phyloP scores from a whole-genome alignment of 2,329 filamentous ascomycete genomes.

The Byssochlamys sp. region DNA sequence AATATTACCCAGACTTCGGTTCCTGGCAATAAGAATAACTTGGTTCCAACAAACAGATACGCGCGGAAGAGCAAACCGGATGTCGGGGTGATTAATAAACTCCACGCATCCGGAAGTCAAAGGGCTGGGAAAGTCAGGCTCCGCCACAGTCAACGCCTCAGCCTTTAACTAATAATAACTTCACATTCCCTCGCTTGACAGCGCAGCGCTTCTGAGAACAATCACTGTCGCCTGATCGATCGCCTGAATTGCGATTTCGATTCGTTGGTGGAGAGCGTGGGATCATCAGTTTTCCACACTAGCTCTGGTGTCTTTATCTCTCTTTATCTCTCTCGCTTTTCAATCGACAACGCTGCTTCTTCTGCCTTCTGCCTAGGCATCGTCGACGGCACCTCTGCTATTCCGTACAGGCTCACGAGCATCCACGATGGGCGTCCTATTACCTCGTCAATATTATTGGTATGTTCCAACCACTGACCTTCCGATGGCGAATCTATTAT shows the following conservation, averaged over 20 bases:
- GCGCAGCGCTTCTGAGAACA: not conserved
- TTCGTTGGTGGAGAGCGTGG: not conserved
- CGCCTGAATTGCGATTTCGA: not conserved
- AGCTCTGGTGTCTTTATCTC: not conserved
- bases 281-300: not conserved
- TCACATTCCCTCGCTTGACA: not conserved
- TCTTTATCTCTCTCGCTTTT: not conserved
- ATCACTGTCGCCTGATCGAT: not conserved
- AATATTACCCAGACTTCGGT: not conserved
- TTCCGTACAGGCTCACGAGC: not conserved
- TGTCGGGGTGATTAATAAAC: not conserved
- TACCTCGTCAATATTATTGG: not conserved
- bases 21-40: not conserved
- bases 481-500: not conserved
- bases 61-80: not conserved
- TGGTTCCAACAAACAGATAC: not conserved
- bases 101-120: not conserved
- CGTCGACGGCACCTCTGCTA: not conserved
- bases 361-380: not conserved
- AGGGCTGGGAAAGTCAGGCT: not conserved
- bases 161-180: not conserved
- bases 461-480: not conserved
- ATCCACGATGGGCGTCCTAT: constrained; percentile 1
- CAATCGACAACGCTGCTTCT: not conserved
- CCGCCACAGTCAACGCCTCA: not conserved